Evolutionary conservation across 495 filamentous ascomycete species (phyloP).

Genomic region (Aspergillus cavernicola): DNA sequence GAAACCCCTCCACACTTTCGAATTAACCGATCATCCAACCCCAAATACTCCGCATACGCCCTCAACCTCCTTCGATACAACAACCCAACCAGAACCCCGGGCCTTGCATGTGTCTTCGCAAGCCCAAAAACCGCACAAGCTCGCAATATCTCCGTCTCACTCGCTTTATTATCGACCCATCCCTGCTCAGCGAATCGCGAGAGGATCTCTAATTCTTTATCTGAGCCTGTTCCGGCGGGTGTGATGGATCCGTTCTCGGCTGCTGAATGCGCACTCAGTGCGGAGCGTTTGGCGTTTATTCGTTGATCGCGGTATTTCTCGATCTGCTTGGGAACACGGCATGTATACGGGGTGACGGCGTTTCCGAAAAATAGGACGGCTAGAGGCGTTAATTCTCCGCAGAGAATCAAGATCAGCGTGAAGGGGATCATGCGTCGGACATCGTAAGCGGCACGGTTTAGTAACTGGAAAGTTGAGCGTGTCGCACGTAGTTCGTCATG

Average conservation of each 20-base stretch:
- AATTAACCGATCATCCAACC: constrained; percentile 58
- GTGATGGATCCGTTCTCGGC: constrained; percentile 14
- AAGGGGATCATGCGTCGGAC: constrained; percentile 72
- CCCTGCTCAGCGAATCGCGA: constrained; percentile 16
- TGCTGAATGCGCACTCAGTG: constrained; percentile 21
- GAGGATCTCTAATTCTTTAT: constrained; percentile 28
- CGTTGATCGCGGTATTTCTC: constrained; percentile 47
- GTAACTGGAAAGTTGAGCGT: constrained; percentile 61
- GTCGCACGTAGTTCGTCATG: constrained; percentile 30
- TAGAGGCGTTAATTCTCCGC: constrained; percentile 82
- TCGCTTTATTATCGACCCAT: constrained; percentile 20
- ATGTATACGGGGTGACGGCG: constrained; percentile 69
- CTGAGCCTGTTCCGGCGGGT: constrained; percentile 12
- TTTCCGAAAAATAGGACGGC: constrained; percentile 65
- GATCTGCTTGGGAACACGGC: constrained; percentile 73
- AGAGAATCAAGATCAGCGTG: constrained; percentile 63
- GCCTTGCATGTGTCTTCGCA: constrained; percentile 37
- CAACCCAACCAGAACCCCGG: constrained; percentile 28
- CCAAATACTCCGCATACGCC: constrained; percentile 49
- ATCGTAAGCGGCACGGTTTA: constrained; percentile 64
- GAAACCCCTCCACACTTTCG: constrained; percentile 45
- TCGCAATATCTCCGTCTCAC: constrained; percentile 27
- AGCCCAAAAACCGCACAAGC: constrained; percentile 46
- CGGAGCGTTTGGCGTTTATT: constrained; percentile 39
- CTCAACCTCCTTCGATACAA: constrained; percentile 40